Evolutionary conservation across 2,329 filamentous ascomycete genomes (phyloP), one percentile per base, ranked within the genome.

Genomic region (Aspergillus proliferans): DNA sequence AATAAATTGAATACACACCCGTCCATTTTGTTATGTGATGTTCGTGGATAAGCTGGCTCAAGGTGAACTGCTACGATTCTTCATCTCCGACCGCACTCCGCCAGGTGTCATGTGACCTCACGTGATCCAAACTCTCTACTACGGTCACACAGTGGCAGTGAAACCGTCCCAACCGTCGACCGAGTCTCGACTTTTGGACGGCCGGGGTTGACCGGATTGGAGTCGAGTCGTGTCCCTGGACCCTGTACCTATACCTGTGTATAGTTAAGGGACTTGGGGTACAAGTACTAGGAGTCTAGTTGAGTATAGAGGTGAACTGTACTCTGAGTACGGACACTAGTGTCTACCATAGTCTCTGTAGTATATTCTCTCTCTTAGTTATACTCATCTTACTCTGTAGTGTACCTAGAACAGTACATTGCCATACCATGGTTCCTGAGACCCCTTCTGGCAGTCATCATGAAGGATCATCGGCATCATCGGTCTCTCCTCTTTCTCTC

Each of bases 1-100:
- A 15, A 15, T 15, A 15, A 15, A 22, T 22, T 6, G 4, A 5
- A 22, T 6, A 22, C 63, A 46, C 56, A 70, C 67, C 59, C 63
- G 47, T 71, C 68, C 68, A 71, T 71, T 55, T 49, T 66, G 61
- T 48, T 66, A 61, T 48, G 50, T 15, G 46, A 22, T 19, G 40
- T 12, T 41, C 15, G 33, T 14, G 45, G 48, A 33, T 46, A 41
- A 41, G 40, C 45, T 47, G 39, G 19, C n/a, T 19, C 39, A 33
- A 45, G 42, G 38, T 45, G 39, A 30, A 40, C 24, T 46, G 36
- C 22, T 43, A 22, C n/a, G 51, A 34, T 36, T 43, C 36, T 34
- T 49, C 46, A n/a, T 15, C 53, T 57, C 43, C 48, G 46, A 19
- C 36, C 36, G 36, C 34, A 41, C 15, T 18, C 8, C 22, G 19